phyloP scores from a whole-genome alignment of 164 flowering plant genomes.

The Nymphaea colorata region DNA sequence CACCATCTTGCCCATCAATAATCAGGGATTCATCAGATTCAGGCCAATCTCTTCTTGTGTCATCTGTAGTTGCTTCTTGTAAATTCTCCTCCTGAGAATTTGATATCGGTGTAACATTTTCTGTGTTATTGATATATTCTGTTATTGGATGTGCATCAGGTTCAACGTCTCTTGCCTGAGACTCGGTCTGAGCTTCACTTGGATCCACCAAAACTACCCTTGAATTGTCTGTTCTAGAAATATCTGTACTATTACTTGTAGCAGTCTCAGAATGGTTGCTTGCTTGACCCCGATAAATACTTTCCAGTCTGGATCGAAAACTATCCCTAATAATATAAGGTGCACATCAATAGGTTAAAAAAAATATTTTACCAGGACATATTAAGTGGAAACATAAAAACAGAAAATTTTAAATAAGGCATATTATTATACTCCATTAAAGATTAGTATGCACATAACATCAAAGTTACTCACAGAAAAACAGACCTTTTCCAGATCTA shows the following conservation, averaged over 20 bases:
- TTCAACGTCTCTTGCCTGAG: constrained; percentile 30
- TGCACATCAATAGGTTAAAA: not conserved
- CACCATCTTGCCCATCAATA: constrained; percentile 37
- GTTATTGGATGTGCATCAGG: constrained; percentile 15
- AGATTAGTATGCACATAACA: too few relatives aligned
- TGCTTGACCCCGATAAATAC: constrained; percentile 80
- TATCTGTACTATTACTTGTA: constrained; percentile 23
- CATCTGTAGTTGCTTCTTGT: constrained; percentile 33
- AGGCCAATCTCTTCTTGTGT: constrained; percentile 40
- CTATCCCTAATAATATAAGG: constrained; percentile 49
- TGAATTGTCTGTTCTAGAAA: constrained; percentile 30
- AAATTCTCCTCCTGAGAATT: constrained; percentile 24
- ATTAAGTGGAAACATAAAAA: too few relatives aligned
- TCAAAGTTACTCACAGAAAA: too few relatives aligned
- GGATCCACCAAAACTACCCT: constrained; percentile 21
- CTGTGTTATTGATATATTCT: constrained; percentile 20
- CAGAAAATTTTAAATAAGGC: too few relatives aligned
- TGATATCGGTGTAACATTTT: constrained; percentile 19
- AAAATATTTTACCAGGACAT: too few relatives aligned
- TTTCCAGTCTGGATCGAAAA: constrained; percentile 74
- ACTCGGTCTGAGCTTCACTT: constrained; percentile 25
- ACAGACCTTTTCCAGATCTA: too few relatives aligned
- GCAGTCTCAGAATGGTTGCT: constrained; percentile 45
- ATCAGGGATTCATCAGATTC: constrained; percentile 21
- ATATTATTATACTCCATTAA: too few relatives aligned